Conservation (phyloP, 148 eudicot genomes). For the Linanthus parryae region DNA sequence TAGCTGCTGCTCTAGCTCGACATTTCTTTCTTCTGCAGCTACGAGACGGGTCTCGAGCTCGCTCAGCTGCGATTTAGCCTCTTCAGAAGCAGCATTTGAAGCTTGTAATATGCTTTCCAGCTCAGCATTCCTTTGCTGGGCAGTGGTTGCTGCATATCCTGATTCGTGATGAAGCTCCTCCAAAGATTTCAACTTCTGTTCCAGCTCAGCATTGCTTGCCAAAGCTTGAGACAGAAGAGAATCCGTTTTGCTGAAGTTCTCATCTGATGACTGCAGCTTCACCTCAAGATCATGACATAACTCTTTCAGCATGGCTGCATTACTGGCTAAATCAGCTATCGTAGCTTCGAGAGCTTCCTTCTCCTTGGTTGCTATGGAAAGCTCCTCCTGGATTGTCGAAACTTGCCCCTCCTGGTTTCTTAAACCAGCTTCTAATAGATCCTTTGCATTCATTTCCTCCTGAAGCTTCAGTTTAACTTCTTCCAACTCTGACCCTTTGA, state of each 20-base stretch:
- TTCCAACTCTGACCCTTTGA: slow-evolving; percentile 39
- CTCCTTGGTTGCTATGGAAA: slow-evolving; percentile 24
- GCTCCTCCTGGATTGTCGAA: slow-evolving; percentile 26
- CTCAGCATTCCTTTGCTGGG: slow-evolving; percentile 36
- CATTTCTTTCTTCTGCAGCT: slow-evolving; percentile 24
- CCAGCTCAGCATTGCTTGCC: slow-evolving; percentile 42
- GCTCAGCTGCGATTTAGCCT: slow-evolving; percentile 32
- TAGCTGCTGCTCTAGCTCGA: slow-evolving; percentile 36
- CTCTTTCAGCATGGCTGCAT: slow-evolving; percentile 33
- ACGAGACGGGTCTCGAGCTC: slow-evolving; percentile 29
- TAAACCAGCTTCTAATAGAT: slow-evolving; percentile 18
- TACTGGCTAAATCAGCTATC: slow-evolving; percentile 34
- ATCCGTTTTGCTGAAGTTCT: slow-evolving; percentile 44
- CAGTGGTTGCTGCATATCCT: slow-evolving; percentile 29
- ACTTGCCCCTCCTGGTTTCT: slow-evolving; percentile 24
- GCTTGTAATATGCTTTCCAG: slow-evolving; percentile 34
- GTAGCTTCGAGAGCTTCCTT: slow-evolving; percentile 39
- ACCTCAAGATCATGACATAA: slow-evolving; percentile 41
- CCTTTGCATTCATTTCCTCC: slow-evolving; percentile 40
- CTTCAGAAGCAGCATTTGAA: slow-evolving; percentile 32
- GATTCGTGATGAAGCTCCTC: slow-evolving; percentile 53
- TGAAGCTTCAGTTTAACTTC: slow-evolving; percentile 32
- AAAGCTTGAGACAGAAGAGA: slow-evolving; percentile 39
- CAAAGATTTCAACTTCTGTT: slow-evolving; percentile 38
- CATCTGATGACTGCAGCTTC: slow-evolving; percentile 44